phyloP scores from a whole-genome alignment of 768 basidiomycete species.

The Mycena pura region DNA sequence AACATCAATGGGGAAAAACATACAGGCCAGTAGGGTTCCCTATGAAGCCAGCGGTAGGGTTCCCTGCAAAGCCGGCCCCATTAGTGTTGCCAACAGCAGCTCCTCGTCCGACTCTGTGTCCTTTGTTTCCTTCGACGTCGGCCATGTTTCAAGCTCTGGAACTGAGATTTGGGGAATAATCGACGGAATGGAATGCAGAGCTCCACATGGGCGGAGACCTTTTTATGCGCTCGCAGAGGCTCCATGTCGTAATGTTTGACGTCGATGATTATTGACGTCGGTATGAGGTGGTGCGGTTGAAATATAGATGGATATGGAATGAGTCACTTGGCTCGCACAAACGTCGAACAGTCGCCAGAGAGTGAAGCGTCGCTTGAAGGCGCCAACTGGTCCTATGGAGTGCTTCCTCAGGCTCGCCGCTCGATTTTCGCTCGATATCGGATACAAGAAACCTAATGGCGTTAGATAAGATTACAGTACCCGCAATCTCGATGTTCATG shows the following conservation, averaged over 20 bases:
- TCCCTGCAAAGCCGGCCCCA: slow-evolving; percentile 1
- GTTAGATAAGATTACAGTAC: too few species aligned
- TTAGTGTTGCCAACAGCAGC: neutral
- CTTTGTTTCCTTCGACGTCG: slow-evolving; percentile 18
- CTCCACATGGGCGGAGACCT: neutral
- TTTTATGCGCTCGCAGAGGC: slow-evolving; percentile 3
- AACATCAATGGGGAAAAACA: slow-evolving; percentile 2
- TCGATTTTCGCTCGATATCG: too few species aligned
- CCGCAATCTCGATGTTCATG: too few species aligned
- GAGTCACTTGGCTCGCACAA: too few species aligned
- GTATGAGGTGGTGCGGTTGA: slow-evolving; percentile 1
- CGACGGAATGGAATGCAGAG: neutral
- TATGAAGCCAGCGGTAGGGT: slow-evolving; percentile 11
- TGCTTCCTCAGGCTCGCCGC: too few species aligned
- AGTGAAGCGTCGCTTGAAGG: too few species aligned
- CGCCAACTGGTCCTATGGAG: too few species aligned
- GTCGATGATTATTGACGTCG: slow-evolving; percentile 6
- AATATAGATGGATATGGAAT: too few species aligned
- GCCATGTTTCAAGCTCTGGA: slow-evolving; percentile 10
- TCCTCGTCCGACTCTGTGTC: slow-evolving; percentile 5
- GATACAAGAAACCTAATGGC: too few species aligned
- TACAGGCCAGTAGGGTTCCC: slow-evolving; percentile 15
- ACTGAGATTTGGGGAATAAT: neutral
- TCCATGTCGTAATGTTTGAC: neutral
- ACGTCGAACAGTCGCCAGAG: too few species aligned